A percentile compares a stretch with the other conserved stretches of the same genome.
Evolutionary conservation across 257 asterid genomes (phyloP).

Genomic region (Paraleonurus japonicus): DNA sequence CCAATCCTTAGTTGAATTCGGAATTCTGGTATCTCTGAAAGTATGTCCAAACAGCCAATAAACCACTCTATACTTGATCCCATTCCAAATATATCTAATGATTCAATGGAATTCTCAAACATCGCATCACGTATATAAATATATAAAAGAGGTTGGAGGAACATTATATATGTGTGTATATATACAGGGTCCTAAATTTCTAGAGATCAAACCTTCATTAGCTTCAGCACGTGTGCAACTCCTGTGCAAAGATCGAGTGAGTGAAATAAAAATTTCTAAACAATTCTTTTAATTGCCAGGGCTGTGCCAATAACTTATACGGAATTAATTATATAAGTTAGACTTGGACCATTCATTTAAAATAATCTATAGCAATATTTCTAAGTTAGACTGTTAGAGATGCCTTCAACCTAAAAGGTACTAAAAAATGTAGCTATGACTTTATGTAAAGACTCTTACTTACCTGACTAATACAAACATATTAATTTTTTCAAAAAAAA

Average conservation of each 20-base stretch:
- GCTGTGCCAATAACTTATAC: constrained; percentile 49
- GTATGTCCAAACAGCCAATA: too few relatives aligned
- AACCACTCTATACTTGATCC: too few relatives aligned
- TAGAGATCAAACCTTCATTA: constrained; percentile 45
- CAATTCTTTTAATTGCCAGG: constrained; percentile 50
- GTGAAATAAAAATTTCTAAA: constrained; percentile 43
- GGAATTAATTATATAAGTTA: constrained; percentile 18
- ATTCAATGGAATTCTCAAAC: too few relatives aligned
- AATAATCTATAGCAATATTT: constrained; percentile 39
- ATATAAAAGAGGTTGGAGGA: neutral
- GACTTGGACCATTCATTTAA: constrained; percentile 28
- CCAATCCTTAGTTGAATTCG: too few relatives aligned
- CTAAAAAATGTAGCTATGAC: too few relatives aligned
- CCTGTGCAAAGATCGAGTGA: constrained; percentile 37
- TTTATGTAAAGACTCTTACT: too few relatives aligned
- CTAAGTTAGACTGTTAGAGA: constrained; percentile 32
- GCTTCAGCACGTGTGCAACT: constrained; percentile 32
- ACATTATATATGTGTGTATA: neutral
- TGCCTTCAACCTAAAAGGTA: constrained; percentile 35
- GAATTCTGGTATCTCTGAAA: too few relatives aligned
- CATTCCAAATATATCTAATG: too few relatives aligned
- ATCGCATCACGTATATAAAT: too few relatives aligned
- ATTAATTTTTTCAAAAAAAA: too few relatives aligned
- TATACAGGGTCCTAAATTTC: neutral
- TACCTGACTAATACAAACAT: too few relatives aligned